Evolutionary conservation across 1,284 basidiomycete species (phyloP).

Genomic region (Tausonia pullulans): DNA sequence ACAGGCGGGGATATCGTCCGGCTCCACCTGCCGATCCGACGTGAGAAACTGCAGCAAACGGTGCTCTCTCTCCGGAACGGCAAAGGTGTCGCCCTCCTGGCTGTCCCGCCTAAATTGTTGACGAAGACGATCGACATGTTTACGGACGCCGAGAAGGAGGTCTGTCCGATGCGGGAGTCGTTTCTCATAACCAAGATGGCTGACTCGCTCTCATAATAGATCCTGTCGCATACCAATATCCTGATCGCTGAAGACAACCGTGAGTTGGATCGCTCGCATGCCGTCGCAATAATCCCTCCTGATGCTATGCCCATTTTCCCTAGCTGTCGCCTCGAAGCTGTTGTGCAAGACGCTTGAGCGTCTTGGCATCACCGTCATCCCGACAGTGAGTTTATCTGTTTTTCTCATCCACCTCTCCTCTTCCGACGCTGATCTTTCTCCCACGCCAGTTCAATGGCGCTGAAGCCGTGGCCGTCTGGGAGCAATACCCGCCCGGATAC

Average conservation of each 20-base stretch:
- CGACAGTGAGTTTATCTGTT: neutral
- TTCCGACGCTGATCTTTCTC: no score
- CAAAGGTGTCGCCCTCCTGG: no score
- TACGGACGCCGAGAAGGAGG: neutral
- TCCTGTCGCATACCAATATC: neutral
- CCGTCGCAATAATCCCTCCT: neutral
- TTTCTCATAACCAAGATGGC: constrained; percentile 2
- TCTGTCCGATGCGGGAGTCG: neutral
- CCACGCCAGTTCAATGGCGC: neutral
- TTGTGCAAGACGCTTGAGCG: constrained; percentile 11
- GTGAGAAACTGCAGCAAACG: neutral
- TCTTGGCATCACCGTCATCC: neutral
- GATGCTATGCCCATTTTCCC: neutral
- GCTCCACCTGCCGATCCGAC: constrained; percentile 3
- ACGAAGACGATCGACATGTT: constrained; percentile 10
- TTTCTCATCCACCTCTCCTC: no score
- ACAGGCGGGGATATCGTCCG: neutral
- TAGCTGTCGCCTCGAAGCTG: neutral
- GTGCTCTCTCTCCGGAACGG: no score
- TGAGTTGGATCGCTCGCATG: neutral
- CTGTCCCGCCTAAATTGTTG: neutral
- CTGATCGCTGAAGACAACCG: neutral
- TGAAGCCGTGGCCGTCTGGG: constrained; percentile 11
- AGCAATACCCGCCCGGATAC: neutral
- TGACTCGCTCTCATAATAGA: neutral